Base-by-base conservation (phyloP, 345 rosid genomes). In the Isatis tinctoria region DNA sequence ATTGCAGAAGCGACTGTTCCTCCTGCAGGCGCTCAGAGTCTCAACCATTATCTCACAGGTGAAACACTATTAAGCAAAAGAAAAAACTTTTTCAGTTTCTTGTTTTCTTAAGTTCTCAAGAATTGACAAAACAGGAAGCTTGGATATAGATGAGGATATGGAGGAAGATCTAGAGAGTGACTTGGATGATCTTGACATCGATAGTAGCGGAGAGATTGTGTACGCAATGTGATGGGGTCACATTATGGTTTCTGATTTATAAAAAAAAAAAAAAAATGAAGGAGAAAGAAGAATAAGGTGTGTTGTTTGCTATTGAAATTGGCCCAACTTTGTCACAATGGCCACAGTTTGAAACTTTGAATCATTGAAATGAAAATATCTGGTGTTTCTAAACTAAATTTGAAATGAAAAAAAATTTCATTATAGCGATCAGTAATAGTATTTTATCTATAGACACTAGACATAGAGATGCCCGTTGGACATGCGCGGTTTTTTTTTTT, bases 171-270 rank as follows among this genome's bases (percentile, higher is more conserved):
- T 86, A 22, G 99, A 95, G 66, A 83, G 86, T 6, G 99, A 95
- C 73, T 90, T 92, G 0, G 99, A 77, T 51, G 81, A 95, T 66
- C 92, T 92, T 24, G 99, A 92, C 72, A 83, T 90, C 0, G 99
- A 95, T 43, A 95, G 98, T 82, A 92, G 99, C 9, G 99, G 98
- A 51, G 99, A 95, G 80, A 82, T 95, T 41, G 87, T 95, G 37
- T 90, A 95, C 71, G 99, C 98, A 62, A 84, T 92, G 90, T 92
- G 86, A 90, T 51, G 20, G 18, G 11, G 39, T 64, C 45, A 70
- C 59, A 3, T 24, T 20, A 70, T 56, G 54, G 75, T 54, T 69
- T 26, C n/a, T 54, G 26, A 9, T 12, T n/a, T n/a, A n/a, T n/a
- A n/a, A n/a, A n/a, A n/a, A n/a, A n/a, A n/a, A n/a, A n/a, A 10